Conservation (phyloP, 202 grass and related monocot species). For the Saccharum hybrid region DNA sequence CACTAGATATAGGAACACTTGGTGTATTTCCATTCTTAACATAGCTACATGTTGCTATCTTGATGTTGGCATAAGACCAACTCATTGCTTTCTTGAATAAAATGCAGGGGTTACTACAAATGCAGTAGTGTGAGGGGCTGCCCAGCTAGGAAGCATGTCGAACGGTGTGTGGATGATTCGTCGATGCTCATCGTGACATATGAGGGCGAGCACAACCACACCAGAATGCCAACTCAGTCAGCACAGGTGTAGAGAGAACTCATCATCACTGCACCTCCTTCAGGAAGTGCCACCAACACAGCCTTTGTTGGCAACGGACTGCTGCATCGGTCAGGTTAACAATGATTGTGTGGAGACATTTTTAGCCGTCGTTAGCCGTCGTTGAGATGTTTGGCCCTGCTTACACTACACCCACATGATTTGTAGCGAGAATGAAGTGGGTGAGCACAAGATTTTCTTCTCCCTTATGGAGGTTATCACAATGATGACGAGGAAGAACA, state of each 20-base stretch:
- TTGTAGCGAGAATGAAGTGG: conserved; percentile 6
- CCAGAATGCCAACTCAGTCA: conserved; percentile 65
- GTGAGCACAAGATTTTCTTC: neutral
- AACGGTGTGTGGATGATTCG: conserved; percentile 89
- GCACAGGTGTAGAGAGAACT: conserved; percentile 46
- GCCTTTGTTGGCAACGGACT: neutral
- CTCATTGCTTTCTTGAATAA: conserved; percentile 25
- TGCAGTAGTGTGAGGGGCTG: conserved; percentile 97
- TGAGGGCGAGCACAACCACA: conserved; percentile 93
- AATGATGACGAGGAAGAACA: conserved; percentile 23
- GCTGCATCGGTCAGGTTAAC: neutral
- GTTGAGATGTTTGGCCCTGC: conserved; percentile 37
- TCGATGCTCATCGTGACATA: conserved; percentile 94
- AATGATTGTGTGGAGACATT: conserved; percentile 23
- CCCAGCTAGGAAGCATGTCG: conserved; percentile 94
- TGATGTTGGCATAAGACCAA: conserved; percentile 18
- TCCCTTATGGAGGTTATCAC: conserved; percentile 4
- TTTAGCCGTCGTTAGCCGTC: conserved; percentile 22
- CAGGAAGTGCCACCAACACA: neutral
- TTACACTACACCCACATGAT: conserved; percentile 13
- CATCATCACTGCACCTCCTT: neutral
- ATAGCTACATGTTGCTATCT: neutral
- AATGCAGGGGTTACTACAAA: conserved; percentile 96
- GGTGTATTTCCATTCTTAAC: conserved; percentile 3
- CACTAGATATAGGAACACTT: conserved; percentile 19